These are phyloP conservation scores for Prunus fruticosa DNA, from an alignment of 306 rosid species.

Conservation along the genomic window DNA sequence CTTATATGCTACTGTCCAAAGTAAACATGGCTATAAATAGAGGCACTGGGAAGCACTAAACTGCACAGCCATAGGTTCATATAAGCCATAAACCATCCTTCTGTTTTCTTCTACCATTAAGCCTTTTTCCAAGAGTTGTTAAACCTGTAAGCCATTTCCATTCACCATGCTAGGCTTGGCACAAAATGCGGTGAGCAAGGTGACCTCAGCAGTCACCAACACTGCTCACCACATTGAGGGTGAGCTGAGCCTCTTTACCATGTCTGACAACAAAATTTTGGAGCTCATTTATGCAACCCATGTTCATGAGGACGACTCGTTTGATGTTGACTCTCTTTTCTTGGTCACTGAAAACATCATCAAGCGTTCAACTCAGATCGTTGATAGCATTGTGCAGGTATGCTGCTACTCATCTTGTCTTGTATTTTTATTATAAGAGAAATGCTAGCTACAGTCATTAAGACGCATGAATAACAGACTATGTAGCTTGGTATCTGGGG, in stretches of 20 bases:
- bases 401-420: no score
- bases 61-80: neutral
- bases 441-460: no score
- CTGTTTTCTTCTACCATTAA: neutral
- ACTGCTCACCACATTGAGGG: neutral
- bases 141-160: neutral
- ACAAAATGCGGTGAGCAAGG: neutral
- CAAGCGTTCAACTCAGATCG: slow-evolving; percentile 45
- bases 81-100: neutral
- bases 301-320: slow-evolving; percentile 41
- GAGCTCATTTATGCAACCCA: slow-evolving; percentile 42
- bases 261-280: slow-evolving; percentile 43
- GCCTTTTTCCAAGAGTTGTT: neutral
- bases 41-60: neutral
- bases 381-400: slow-evolving; percentile 52
- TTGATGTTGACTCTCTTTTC: slow-evolving; percentile 49
- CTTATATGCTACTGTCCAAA: neutral
- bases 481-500: no score
- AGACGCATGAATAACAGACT: no score
- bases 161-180: slow-evolving; percentile 7
- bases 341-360: slow-evolving; percentile 40
- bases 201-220: neutral
- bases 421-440: no score
- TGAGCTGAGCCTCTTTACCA: slow-evolving; percentile 39
- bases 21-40: neutral